Conservation (phyloP, 164 flowering plant species). For the Stephania japonica region DNA sequence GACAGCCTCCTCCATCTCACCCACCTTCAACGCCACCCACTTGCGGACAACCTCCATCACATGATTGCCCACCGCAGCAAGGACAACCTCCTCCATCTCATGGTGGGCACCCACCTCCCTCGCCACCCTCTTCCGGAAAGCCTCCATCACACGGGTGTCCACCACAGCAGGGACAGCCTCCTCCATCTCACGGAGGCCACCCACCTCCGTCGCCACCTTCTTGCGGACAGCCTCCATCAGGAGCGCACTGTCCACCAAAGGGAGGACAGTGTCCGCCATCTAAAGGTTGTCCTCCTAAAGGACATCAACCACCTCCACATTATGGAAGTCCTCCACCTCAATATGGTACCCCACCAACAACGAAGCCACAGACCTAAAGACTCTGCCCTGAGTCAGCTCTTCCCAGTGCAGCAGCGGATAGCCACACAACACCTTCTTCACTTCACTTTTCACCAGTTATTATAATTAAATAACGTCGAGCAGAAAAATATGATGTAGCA, state of each 20-base stretch:
- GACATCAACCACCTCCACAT: background rate
- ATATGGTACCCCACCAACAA: background rate
- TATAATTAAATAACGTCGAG: background rate
- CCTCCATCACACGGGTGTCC: background rate
- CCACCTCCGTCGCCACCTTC: slow-evolving; percentile 1
- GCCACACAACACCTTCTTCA: no score
- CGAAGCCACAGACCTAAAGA: background rate
- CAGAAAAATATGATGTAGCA: background rate
- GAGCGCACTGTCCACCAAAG: background rate
- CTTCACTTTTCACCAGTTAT: no score
- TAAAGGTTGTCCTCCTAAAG: slow-evolving; percentile 2
- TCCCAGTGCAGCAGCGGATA: background rate
- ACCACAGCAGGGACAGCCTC: background rate
- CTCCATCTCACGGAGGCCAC: background rate
- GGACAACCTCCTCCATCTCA: background rate
- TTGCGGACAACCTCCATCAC: background rate
- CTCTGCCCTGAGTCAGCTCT: background rate
- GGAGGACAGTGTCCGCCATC: background rate
- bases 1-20: background rate
- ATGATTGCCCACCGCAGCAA: background rate
- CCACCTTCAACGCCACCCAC: background rate
- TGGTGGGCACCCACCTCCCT: background rate
- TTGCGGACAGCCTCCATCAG: background rate
- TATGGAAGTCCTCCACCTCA: background rate
- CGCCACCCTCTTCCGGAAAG: background rate